A percentile compares a stretch with the other conserved stretches of the same genome.
phyloP scores from a whole-genome alignment of 1,139 yeast species.

The Hansenula sp. region DNA sequence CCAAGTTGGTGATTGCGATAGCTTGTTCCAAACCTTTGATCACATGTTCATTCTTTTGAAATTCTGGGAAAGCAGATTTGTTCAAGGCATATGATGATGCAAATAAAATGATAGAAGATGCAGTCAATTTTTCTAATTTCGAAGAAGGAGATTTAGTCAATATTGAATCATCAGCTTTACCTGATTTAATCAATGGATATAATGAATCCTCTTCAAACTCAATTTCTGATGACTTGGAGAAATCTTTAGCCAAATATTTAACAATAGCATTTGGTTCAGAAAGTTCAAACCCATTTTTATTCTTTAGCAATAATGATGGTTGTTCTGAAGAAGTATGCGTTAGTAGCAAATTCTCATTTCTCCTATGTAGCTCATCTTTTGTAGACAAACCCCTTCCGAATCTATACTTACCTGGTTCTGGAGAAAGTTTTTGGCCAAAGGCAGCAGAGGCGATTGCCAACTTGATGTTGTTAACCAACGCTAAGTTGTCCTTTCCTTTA shows the following conservation, averaged over 20 bases:
- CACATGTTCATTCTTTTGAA: conserved; percentile 34
- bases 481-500: conserved; percentile 34
- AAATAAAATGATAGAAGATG: conserved; percentile 30
- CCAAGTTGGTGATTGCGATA: conserved; percentile 27
- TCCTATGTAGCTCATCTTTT: no score
- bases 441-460: conserved; percentile 49
- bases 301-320: conserved; percentile 32
- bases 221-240: conserved; percentile 34
- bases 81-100: conserved; percentile 31
- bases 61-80: conserved; percentile 24
- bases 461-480: conserved; percentile 57
- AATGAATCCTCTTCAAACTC: conserved; percentile 30
- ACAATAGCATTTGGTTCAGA: conserved; percentile 83
- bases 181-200: conserved; percentile 22
- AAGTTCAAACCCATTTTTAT: conserved; percentile 42
- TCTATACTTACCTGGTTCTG: conserved; percentile 17
- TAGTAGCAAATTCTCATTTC: conserved; percentile 21
- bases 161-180: conserved; percentile 17
- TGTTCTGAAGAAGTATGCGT: conserved; percentile 32
- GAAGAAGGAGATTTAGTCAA: conserved; percentile 21
- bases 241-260: conserved; percentile 56
- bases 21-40: conserved; percentile 37
- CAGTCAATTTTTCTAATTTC: conserved; percentile 20
- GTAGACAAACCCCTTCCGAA: no score
- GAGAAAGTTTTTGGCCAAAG: conserved; percentile 29